Percentiles rank a stretch among this genome's conserved stretches.
Evolutionary conservation across 2,329 filamentous ascomycete species (phyloP).

Genomic region (Ophiostoma ulmi): DNA sequence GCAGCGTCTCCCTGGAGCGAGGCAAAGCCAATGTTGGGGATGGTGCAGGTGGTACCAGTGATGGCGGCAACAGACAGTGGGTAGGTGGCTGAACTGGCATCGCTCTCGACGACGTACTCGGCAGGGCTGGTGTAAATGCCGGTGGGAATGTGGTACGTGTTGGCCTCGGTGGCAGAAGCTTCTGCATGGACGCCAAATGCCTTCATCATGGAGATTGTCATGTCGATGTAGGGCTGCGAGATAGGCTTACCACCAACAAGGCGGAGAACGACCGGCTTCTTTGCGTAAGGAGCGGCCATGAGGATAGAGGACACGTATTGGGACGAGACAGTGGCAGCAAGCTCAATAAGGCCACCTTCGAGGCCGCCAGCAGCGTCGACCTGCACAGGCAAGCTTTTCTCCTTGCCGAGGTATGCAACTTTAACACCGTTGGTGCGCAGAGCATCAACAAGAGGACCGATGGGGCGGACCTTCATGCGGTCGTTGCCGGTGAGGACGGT

Average conservation of each 20-base stretch:
- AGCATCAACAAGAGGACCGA: constrained; percentile 87
- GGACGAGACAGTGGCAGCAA: constrained; percentile 94
- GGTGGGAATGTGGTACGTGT: constrained; percentile 91
- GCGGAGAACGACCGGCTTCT: constrained; percentile 82
- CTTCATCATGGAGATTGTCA: constrained; percentile 98
- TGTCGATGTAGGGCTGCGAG: constrained; percentile 94
- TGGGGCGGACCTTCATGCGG: constrained; percentile 92
- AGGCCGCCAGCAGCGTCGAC: constrained; percentile 80
- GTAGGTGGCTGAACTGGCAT: constrained; percentile 96
- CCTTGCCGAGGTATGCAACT: constrained; percentile 78
- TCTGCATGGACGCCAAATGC: constrained; percentile 80
- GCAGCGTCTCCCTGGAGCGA: constrained; percentile 93
- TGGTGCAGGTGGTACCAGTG: constrained; percentile 88
- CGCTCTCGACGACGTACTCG: constrained; percentile 89
- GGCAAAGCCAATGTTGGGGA: constrained; percentile 89
- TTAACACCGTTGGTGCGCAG: constrained; percentile 79
- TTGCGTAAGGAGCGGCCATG: constrained; percentile 96
- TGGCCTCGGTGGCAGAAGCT: constrained; percentile 68
- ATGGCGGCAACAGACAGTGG: constrained; percentile 91
- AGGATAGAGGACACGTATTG: constrained; percentile 96
- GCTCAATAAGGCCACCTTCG: constrained; percentile 78
- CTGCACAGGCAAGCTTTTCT: constrained; percentile 76
- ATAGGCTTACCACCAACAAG: constrained; percentile 96
- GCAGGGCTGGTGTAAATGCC: constrained; percentile 75
- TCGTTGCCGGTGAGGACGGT: constrained; percentile 89